Evolutionary conservation across 257 asterid species (phyloP).

Genomic region (Hygrophila difformis): DNA sequence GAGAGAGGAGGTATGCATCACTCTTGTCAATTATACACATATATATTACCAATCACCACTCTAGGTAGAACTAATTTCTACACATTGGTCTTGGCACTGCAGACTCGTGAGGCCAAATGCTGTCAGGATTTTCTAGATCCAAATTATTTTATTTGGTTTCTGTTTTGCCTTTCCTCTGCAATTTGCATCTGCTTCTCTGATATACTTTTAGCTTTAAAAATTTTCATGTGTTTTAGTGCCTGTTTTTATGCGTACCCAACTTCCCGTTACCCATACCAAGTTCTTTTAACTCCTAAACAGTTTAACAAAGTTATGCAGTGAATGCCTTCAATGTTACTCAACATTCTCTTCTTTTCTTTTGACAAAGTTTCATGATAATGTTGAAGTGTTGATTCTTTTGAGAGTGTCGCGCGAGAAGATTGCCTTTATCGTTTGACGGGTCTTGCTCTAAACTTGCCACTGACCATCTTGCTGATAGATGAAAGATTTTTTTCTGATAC

Average conservation of each 20-base stretch:
- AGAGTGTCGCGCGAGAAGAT: background rate
- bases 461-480: background rate
- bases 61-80: background rate
- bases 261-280: too few species aligned
- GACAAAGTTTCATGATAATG: background rate
- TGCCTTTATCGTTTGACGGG: background rate
- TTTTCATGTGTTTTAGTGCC: too few species aligned
- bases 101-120: background rate
- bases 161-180: background rate
- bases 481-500: too few species aligned
- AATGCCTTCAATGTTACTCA: too few species aligned
- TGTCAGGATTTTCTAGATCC: background rate
- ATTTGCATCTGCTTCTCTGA: background rate
- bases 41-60: too few species aligned
- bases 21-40: too few species aligned
- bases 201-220: background rate
- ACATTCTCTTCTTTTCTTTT: too few species aligned
- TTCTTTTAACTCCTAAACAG: too few species aligned
- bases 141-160: background rate
- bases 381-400: background rate
- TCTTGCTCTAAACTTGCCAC: background rate
- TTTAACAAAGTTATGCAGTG: too few species aligned
- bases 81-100: conserved; percentile 1
- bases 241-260: too few species aligned
- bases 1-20: conserved; percentile 32